Base-by-base conservation (phyloP, 139 green algal species). In the Chlamydomonas applanata region DNA sequence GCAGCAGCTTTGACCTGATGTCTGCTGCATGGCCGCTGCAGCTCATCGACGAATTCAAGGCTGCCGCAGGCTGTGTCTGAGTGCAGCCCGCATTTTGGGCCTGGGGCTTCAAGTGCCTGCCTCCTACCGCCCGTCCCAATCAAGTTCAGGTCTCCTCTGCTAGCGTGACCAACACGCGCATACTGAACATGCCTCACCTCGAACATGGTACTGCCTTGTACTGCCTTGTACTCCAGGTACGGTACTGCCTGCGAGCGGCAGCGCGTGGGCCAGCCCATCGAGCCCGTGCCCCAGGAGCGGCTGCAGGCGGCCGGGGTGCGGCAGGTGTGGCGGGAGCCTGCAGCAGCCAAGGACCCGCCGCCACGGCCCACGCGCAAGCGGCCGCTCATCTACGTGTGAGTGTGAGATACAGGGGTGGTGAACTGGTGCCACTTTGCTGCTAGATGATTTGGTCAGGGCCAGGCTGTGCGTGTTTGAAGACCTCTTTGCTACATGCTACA, bases 361-460 rank as follows among this genome's bases (percentile, higher is more conserved):
- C 14, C 35, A 25, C 63, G 34, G 22, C 34, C 34, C 34, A 54
- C 27, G 16, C 59, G 59, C 59, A 66, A 66, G 59, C 25, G 66
- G 14, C 74, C 74, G 9, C 74, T 80, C 30, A 80, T 80, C 40
- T 80, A 80, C 40, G 40, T 80, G 54, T 66, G 59, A 66, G 59
- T 36, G 4, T 4, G 40, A 11, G 7, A 11, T 7, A 19, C 7
- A 11, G 7, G 40, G 32, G 7, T 11, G 19, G 32, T 46, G 20
- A 32, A 44, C 64, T 11, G 33, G 2, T n/a, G n/a, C n/a, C n/a
- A n/a, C n/a, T n/a, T n/a, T n/a, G n/a, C n/a, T n/a, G n/a, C n/a
- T n/a, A n/a, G n/a, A n/a, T n/a, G n/a, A n/a, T n/a, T n/a, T n/a
- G n/a, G n/a, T n/a, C n/a, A n/a, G n/a, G n/a, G n/a, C n/a, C n/a